Evolutionary conservation across 805 yeast species (phyloP), one percentile per base, ranked within the genome.

Genomic region (Ogataea salicorniae): DNA sequence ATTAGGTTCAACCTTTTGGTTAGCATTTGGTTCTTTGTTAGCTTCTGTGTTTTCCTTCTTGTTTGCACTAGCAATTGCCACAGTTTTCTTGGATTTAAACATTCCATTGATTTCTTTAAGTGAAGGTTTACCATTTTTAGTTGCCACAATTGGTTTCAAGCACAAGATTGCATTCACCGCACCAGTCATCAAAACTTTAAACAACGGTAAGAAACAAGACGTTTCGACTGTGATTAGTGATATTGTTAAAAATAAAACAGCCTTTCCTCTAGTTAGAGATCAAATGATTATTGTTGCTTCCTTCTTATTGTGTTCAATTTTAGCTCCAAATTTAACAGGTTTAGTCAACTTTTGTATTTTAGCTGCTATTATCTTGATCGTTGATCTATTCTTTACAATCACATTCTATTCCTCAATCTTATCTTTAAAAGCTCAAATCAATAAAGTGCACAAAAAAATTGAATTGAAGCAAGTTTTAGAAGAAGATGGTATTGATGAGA

Each of bases 121-220:
- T 48, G 97, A 92, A 69, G 97, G 97, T 34, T 69, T 92, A 41
- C 99, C 99, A 20, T 92, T 92, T 67, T 76, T 92, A 60, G 95
- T 92, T 20, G 89, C 95, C 18, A 83, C 89, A 5, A 80, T 92
- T 61, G 99, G 98, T 2, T 92, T 92, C 68, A 90, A 88, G 63
- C 86, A 87, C 64, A 89, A 91, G 60, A 78, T 88, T 17, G 73
- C 80, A 13, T 75, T 90, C 53, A 84, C 97, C 1, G 69, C 76
- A 18, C 76, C 79, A 41, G 82, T 84, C 22, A 60, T 79, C 57
- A 65, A 68, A 37, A 70, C 76, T 26, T 62, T 74, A 15, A 56
- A 57, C 34, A 51, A 56, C 16, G 58, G 59, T 34, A 46, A 57
- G 6, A 50, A 58, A 23, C 50, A 57, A 18, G 66, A 63, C 41